Evolutionary conservation across 2,329 filamentous ascomycete species (phyloP), one percentile per base, ranked within the genome.

Genomic region (Nemania sp.): DNA sequence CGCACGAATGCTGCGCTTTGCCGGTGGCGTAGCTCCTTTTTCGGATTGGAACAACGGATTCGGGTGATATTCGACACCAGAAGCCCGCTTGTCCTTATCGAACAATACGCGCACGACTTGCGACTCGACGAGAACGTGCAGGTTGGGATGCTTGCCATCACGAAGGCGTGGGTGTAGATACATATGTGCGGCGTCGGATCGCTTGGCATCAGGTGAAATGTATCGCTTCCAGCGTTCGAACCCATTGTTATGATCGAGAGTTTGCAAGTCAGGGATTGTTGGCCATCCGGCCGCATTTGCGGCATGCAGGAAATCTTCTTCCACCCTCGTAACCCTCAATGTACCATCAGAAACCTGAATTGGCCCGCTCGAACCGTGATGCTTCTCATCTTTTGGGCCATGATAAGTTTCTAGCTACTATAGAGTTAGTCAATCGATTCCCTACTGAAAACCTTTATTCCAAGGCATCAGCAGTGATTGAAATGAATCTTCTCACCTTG

Each of bases 31-130:
- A 20, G 50, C 37, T 19, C 51, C 63, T 56, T 49, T 66, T 39
- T 3, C 52, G 46, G 23, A 69, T 49, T 77, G 71, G 61, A 74
- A 75, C 2, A 70, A 70, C 12, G 72, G 69, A 58, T 77, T 81
- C 34, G 77, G 73, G 40, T 73, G 74, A 58, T 80, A 81, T 61
- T 86, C 81, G 6, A 86, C 76, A 0, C 81, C 83, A 28, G 28
- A 55, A 2, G 84, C 83, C 39, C 71, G 67, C 46, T 76, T 80
- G n/a, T 49, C 44, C 73, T 76, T 71, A 26, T 84, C 79, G 47
- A 84, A 79, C 1, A 84, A 54, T 2, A 86, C 76, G 3, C 78
- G 77, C 7, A 77, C 62, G 6, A 69, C 66, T 20, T 63, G 61
- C 15, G 66, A 58, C 53, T 69, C 64, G 3, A 70, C 64, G 14